Conservation (phyloP, 805 yeast genomes). For the Yamadazyma takamatsuzukensis region DNA sequence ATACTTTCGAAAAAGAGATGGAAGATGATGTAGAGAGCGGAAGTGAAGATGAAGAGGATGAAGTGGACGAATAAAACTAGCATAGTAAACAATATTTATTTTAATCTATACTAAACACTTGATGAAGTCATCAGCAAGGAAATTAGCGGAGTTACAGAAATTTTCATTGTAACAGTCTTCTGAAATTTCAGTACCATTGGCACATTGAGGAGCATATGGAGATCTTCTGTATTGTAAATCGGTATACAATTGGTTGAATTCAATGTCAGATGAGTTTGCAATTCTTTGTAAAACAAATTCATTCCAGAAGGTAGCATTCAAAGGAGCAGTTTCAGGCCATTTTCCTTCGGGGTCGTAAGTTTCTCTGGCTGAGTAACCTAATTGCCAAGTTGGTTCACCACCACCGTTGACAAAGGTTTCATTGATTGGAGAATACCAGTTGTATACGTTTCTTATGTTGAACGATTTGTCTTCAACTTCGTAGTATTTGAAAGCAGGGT, state of each 20-base stretch:
- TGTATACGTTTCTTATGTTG: conserved; percentile 56
- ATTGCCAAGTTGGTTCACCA: conserved; percentile 58
- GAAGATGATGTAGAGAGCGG: conserved; percentile 8
- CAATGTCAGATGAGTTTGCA: conserved; percentile 25
- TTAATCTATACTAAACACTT: too few species aligned
- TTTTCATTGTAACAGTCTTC: conserved; percentile 18
- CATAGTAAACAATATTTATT: not conserved
- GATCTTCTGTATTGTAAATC: conserved; percentile 51
- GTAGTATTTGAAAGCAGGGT: conserved; percentile 74
- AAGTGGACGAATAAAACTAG: conserved; percentile 5
- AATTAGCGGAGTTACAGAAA: conserved; percentile 16
- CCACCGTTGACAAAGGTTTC: conserved; percentile 52
- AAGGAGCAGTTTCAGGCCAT: conserved; percentile 60
- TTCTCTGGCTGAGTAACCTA: conserved; percentile 63
- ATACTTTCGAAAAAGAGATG: conserved; percentile 1
- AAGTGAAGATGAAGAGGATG: conserved; percentile 1
- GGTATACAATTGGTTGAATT: conserved; percentile 48
- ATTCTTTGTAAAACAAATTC: conserved; percentile 11
- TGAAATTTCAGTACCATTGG: conserved; percentile 19
- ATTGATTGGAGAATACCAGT: conserved; percentile 58
- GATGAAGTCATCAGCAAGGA: conserved; percentile 8
- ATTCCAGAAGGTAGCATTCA: conserved; percentile 71
- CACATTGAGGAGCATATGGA: conserved; percentile 52
- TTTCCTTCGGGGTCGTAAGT: conserved; percentile 44
- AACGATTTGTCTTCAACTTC: conserved; percentile 60